These are phyloP conservation scores for Suhomyces maxii DNA, from an alignment of 1,139 yeast genomes.

Conservation along the genomic window DNA sequence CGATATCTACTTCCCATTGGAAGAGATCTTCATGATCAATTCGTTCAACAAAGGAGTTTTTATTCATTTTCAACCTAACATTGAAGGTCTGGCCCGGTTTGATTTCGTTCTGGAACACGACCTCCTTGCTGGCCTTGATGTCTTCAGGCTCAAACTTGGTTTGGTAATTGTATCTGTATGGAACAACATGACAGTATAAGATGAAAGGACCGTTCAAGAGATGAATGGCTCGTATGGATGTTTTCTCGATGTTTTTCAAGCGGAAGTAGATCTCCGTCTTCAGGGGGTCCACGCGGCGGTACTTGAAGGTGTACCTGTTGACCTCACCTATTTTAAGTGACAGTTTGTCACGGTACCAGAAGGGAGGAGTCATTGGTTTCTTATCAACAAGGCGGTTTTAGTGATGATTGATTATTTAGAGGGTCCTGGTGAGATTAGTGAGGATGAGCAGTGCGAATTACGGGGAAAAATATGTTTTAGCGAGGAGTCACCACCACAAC, in stretches of 20 bases:
- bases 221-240: conserved; percentile 55
- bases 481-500: too few relatives aligned
- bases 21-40: conserved; percentile 13
- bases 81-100: conserved; percentile 66
- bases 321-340: conserved; percentile 41
- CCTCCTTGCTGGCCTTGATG: conserved; percentile 27
- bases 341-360: conserved; percentile 46
- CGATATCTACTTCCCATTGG: conserved; percentile 24
- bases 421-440: too few relatives aligned
- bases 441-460: too few relatives aligned
- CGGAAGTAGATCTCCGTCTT: conserved; percentile 33
- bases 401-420: too few relatives aligned
- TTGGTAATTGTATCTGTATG: conserved; percentile 45
- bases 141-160: conserved; percentile 29
- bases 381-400: too few relatives aligned
- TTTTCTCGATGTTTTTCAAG: conserved; percentile 51
- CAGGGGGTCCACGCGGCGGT: conserved; percentile 22
- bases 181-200: conserved; percentile 59
- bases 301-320: conserved; percentile 33
- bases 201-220: conserved; percentile 60
- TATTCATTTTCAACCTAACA: conserved; percentile 45
- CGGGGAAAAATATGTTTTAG: too few relatives aligned
- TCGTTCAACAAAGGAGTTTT: conserved; percentile 36
- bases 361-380: neutral
- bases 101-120: conserved; percentile 42